Base-by-base conservation (phyloP, 2,329 filamentous ascomycete genomes). In the Monosporascus sp. region DNA sequence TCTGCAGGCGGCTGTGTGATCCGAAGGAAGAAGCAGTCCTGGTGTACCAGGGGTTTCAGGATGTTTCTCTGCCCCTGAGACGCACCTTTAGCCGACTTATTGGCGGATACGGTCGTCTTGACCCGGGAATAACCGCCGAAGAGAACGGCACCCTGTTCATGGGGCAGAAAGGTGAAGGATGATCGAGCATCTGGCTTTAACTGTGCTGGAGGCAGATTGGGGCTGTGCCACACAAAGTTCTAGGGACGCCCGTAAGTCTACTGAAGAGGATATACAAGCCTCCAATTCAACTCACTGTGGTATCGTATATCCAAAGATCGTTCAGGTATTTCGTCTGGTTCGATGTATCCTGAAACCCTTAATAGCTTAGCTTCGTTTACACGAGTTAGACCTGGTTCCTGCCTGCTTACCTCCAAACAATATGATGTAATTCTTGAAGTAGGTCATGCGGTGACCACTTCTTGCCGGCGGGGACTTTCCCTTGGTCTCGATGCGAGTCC, bases 301-400 rank as follows among this genome's bases (percentile, higher is more conserved):
- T 96, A 71, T 99, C 94, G 70, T 96, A 99, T 50, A 97, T 80
- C 93, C 94, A 99, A 37, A 97, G 75, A 69, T 99, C 94, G 39
- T 88, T 86, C 17, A 99, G 74, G 69, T 99, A 99, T 68, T 92
- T 95, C 5, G 93, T 97, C 69, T 92, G 88, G 68, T 95, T 90
- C 9, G 90, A 93, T 0, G 93, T 97, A 69, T 97, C 94, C 72
- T 99, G 94, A 69, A 99, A 99, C 0, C 94, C 67, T 69, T 50
- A 3, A 51, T 27, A 25, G 4, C 41, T 3, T 38, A 46, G 9
- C 37, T 66, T 49, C 65, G 49, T 53, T 49, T 5, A 31, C n/a
- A 14, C 35, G 24, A n/a, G 25, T 7, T 35, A 9, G 14, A 27
- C 9, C 7, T 25, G 37, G 2, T 14, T 25, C 11, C 14, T 4